These are phyloP conservation scores for Decorospora gaudefroyi DNA, from an alignment of 2,329 filamentous ascomycete species.

Conservation along the genomic window DNA sequence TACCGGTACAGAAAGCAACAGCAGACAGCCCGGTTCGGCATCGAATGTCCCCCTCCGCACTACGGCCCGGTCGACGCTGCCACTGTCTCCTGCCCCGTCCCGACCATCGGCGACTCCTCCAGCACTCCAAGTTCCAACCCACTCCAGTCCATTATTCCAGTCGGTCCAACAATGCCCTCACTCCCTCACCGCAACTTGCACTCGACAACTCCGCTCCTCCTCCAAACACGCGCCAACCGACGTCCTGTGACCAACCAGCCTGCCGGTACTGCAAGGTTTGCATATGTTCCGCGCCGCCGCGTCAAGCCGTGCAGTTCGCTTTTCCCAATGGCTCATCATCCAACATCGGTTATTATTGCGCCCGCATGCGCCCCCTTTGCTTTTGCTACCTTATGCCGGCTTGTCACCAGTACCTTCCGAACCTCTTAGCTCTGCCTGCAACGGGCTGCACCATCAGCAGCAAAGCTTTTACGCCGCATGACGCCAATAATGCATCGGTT, in stretches of 20 bases:
- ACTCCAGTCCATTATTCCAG: too few species aligned
- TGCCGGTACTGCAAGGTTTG: slow-evolving; percentile 2
- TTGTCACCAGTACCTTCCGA: too few species aligned
- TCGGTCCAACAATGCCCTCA: slow-evolving; percentile 3
- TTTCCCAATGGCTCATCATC: slow-evolving; percentile 3
- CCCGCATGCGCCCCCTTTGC: neutral
- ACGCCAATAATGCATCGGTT: too few species aligned
- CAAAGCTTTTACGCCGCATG: too few species aligned
- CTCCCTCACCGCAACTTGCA: slow-evolving; percentile 11
- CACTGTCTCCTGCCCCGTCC: slow-evolving; percentile 4
- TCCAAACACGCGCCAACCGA: neutral
- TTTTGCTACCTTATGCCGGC: neutral
- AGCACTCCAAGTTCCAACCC: too few species aligned
- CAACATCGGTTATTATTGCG: neutral
- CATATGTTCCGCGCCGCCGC: slow-evolving; percentile 7
- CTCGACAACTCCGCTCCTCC: too few species aligned
- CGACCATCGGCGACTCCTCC: slow-evolving; percentile 1
- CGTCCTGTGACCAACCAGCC: neutral
- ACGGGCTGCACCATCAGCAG: too few species aligned
- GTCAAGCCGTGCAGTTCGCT: slow-evolving; percentile 4
- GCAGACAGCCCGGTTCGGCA: slow-evolving; percentile 8
- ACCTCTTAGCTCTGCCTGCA: too few species aligned
- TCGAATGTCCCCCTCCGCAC: neutral
- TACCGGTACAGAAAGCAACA: slow-evolving; percentile 2
- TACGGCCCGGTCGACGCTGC: slow-evolving; percentile 12